These are phyloP conservation scores for Hapsidospora chrysogenum DNA, from an alignment of 495 filamentous ascomycete species.

Conservation along the genomic window DNA sequence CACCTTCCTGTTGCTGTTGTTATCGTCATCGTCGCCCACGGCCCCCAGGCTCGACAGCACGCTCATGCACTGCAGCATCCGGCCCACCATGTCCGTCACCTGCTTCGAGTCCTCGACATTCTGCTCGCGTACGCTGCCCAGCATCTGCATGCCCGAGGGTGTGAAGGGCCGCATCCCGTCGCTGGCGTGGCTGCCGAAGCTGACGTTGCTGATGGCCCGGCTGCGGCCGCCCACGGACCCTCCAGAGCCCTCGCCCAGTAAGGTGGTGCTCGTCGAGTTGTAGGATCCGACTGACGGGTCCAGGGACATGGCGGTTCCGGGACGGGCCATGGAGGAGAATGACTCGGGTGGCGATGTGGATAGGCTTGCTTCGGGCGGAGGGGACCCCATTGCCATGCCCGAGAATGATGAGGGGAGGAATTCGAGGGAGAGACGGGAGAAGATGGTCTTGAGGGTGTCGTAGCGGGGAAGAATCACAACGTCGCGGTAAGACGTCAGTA, in stretches of 20 bases:
- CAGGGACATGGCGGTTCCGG: constrained; percentile 53
- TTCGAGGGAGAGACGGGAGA: constrained; percentile 80
- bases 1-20: constrained; percentile 63
- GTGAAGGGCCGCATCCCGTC: constrained; percentile 35
- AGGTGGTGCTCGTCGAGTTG: constrained; percentile 56
- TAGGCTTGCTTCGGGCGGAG: constrained; percentile 18
- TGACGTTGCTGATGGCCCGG: constrained; percentile 78
- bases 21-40: constrained; percentile 31
- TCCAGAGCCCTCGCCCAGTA: constrained; percentile 36
- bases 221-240: constrained; percentile 34
- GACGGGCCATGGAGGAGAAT: constrained; percentile 31
- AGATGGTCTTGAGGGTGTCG: constrained; percentile 72
- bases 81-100: constrained; percentile 81
- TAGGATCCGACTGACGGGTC: constrained; percentile 55
- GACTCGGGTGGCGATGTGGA: constrained; percentile 16
- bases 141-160: constrained; percentile 24
- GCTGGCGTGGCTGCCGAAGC: constrained; percentile 33
- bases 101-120: constrained; percentile 59
- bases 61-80: constrained; percentile 93
- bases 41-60: constrained; percentile 59
- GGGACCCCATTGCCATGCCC: constrained; percentile 22
- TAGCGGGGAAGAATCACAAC: constrained; percentile 71
- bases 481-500: constrained; percentile 81
- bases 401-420: constrained; percentile 48
- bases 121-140: constrained; percentile 22